These are phyloP conservation scores for Heliocybe sulcata DNA, from an alignment of 1,284 basidiomycete genomes.

Conservation along the genomic window DNA sequence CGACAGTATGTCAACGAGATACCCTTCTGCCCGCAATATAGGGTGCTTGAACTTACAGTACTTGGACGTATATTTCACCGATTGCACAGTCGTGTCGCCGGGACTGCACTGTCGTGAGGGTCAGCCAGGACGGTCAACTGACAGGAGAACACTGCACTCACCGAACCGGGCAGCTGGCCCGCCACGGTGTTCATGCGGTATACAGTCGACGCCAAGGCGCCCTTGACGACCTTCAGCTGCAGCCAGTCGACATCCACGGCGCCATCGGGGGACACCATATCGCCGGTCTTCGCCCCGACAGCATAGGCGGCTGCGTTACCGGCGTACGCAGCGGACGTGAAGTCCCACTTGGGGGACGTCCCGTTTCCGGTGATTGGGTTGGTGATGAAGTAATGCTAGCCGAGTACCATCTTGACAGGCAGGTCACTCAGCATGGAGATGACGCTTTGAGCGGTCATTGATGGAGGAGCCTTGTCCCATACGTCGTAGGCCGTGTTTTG, in stretches of 20 bases:
- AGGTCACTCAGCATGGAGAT: neutral
- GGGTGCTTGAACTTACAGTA: conserved; percentile 18
- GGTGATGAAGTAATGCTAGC: conserved; percentile 25
- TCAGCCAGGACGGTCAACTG: neutral
- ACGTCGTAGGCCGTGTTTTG: conserved; percentile 32
- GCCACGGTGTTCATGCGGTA: conserved; percentile 28
- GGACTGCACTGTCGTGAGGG: conserved; percentile 17
- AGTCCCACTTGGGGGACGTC: conserved; percentile 23
- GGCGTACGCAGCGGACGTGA: conserved; percentile 15
- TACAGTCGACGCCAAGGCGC: conserved; percentile 26
- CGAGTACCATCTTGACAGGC: conserved; percentile 12
- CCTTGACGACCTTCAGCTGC: conserved; percentile 21
- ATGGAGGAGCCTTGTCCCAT: conserved; percentile 21
- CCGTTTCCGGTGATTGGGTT: conserved; percentile 13
- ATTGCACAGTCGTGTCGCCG: conserved; percentile 15
- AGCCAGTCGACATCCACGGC: conserved; percentile 31
- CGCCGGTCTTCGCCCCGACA: conserved; percentile 17
- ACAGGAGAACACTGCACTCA: neutral
- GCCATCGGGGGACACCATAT: conserved; percentile 20
- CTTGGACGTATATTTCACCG: conserved; percentile 21
- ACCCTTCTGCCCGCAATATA: neutral
- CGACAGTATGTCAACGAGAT: neutral
- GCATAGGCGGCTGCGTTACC: conserved; percentile 20
- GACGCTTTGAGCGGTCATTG: neutral
- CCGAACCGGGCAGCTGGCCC: conserved; percentile 27